phyloP scores from a whole-genome alignment of 148 eudicot genomes.

The Rheum nobile region DNA sequence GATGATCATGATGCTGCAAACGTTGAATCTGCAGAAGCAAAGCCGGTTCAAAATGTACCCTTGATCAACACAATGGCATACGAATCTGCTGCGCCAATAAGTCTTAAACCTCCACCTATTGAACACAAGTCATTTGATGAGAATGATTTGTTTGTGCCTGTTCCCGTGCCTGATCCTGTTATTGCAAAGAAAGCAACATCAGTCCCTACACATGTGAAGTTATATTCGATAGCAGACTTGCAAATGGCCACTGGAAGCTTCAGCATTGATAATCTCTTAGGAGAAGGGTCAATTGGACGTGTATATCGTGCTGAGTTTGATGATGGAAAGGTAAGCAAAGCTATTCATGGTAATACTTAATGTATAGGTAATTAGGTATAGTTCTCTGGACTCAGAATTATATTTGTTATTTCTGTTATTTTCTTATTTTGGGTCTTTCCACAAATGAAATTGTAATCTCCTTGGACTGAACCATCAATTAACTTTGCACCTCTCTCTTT shows the following conservation, averaged over 20 bases:
- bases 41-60: constrained; percentile 6
- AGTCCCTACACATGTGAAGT: constrained; percentile 47
- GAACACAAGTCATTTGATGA: constrained; percentile 17
- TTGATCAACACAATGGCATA: constrained; percentile 9
- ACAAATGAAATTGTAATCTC: neutral
- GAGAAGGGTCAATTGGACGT: constrained; percentile 82
- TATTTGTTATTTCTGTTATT: neutral
- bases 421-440: neutral
- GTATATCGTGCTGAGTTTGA: constrained; percentile 46
- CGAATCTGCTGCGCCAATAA: neutral
- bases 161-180: constrained; percentile 18
- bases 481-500: neutral
- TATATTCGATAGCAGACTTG: constrained; percentile 85
- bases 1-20: neutral
- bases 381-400: neutral
- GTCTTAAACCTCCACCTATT: constrained; percentile 14
- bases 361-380: neutral
- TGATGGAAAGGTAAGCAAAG: constrained; percentile 62
- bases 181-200: constrained; percentile 46
- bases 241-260: constrained; percentile 94
- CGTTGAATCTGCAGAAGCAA: constrained; percentile 9
- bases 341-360: neutral
- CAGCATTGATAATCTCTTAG: constrained; percentile 61
- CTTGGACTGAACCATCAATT: neutral
- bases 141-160: constrained; percentile 20